Evolutionary conservation across 2,329 filamentous ascomycete genomes (phyloP).

Genomic region (Phymatotrichopsis omnivora): DNA sequence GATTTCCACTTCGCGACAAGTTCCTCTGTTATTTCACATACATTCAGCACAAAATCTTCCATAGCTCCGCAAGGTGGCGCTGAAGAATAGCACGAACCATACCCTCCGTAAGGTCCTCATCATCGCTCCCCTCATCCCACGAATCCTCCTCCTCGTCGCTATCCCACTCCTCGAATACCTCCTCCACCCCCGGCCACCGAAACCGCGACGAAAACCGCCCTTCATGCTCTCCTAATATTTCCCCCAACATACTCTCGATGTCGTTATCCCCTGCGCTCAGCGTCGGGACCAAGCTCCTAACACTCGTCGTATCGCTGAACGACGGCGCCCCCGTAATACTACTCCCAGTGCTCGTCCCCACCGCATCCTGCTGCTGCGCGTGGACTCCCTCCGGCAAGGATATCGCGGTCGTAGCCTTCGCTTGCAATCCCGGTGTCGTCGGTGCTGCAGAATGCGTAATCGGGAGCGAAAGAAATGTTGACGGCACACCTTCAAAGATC

Average conservation of each 20-base stretch:
- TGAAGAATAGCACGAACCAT: background rate
- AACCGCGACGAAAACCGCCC: conserved; percentile 20
- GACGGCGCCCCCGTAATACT: conserved; percentile 23
- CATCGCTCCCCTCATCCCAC: conserved; percentile 30
- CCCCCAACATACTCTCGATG: conserved; percentile 31
- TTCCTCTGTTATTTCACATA: conserved; percentile 41
- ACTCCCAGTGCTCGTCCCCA: conserved; percentile 2
- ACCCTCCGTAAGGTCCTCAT: conserved; percentile 29
- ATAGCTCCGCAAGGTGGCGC: background rate
- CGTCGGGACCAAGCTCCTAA: conserved; percentile 29
- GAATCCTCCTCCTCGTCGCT: conserved; percentile 27
- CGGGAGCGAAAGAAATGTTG: conserved; percentile 18
- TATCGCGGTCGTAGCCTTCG: conserved; percentile 27
- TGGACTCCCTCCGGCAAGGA: conserved; percentile 28
- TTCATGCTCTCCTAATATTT: conserved; percentile 29
- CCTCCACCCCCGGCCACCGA: conserved; percentile 15
- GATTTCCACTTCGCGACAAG: conserved; percentile 70
- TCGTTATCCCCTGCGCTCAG: conserved; percentile 30
- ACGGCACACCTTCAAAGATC: conserved; percentile 4
- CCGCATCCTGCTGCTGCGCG: conserved; percentile 25
- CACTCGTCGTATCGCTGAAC: conserved; percentile 29
- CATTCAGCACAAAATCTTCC: conserved; percentile 8
- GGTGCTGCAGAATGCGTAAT: conserved; percentile 12
- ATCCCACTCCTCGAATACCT: conserved; percentile 17
- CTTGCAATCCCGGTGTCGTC: conserved; percentile 21